Evolutionary conservation across 306 rosid genomes (phyloP).

Genomic region (Pyrus bretschneideri): DNA sequence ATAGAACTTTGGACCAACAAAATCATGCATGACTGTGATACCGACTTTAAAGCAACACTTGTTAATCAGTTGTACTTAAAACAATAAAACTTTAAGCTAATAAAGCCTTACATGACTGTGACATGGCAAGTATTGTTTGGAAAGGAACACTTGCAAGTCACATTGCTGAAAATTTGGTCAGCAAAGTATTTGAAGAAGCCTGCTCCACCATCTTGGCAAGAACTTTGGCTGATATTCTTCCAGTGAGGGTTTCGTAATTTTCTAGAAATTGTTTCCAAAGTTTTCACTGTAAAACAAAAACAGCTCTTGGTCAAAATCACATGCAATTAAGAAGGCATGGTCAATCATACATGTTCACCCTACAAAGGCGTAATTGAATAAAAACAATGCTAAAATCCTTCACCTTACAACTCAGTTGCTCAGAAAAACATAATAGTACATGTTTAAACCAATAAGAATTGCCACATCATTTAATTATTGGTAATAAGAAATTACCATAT

Average conservation of each 20-base stretch:
- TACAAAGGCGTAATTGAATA: not conserved
- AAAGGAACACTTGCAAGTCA: constrained; percentile 47
- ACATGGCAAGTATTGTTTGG: constrained; percentile 37
- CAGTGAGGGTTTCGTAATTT: constrained; percentile 35
- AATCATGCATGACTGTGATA: too few relatives aligned
- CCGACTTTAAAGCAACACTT: too few relatives aligned
- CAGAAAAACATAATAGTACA: too few relatives aligned
- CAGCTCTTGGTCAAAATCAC: constrained; percentile 11
- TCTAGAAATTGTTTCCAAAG: constrained; percentile 43
- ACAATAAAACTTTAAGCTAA: not conserved
- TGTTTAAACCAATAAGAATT: too few relatives aligned
- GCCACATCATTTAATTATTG: too few relatives aligned
- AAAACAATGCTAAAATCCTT: too few relatives aligned
- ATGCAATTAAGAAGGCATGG: not conserved
- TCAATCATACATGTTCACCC: not conserved
- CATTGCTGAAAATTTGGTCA: not conserved
- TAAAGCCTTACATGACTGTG: constrained; percentile 34
- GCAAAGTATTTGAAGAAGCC: constrained; percentile 6
- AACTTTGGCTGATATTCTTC: constrained; percentile 26
- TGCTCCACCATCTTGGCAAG: constrained; percentile 21
- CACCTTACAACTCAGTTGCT: too few relatives aligned
- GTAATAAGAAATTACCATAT: too few relatives aligned
- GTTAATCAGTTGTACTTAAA: not conserved
- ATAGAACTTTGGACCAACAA: too few relatives aligned
- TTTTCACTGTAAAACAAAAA: constrained; percentile 17